Percentiles rank a stretch among this genome's conserved stretches.
These are phyloP conservation scores for Amylostereum areolatum DNA, from an alignment of 1,284 basidiomycete species.

Conservation along the genomic window DNA sequence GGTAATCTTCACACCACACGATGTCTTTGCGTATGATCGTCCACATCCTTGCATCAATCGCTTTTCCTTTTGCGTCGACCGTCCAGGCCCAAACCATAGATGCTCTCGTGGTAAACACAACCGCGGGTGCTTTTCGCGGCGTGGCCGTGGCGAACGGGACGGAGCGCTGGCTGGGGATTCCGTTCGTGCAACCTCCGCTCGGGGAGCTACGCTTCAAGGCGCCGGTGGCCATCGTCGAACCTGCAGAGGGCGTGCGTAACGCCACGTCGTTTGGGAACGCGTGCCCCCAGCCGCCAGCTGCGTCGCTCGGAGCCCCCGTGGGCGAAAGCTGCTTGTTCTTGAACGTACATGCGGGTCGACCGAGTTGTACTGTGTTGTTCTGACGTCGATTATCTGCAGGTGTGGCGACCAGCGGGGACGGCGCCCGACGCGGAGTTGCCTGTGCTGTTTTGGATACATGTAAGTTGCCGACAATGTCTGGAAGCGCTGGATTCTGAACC, in stretches of 20 bases:
- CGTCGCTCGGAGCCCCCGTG: constrained; percentile 39
- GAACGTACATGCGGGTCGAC: constrained; percentile 37
- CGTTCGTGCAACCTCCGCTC: constrained; percentile 56
- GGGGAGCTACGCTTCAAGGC: constrained; percentile 51
- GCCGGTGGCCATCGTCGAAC: constrained; percentile 43
- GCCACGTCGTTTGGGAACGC: constrained; percentile 50
- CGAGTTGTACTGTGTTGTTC: not conserved
- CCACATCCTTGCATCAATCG: no score
- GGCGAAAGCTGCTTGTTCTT: constrained; percentile 51
- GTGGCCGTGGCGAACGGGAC: constrained; percentile 32
- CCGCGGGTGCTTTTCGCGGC: constrained; percentile 43
- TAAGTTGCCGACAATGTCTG: no score
- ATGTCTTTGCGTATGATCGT: no score
- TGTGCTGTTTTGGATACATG: constrained; percentile 49
- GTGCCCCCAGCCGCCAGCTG: constrained; percentile 44
- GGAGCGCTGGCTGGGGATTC: constrained; percentile 58
- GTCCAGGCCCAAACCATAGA: no score
- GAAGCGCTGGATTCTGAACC: not conserved
- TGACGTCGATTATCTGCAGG: constrained; percentile 19
- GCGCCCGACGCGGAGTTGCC: constrained; percentile 31
- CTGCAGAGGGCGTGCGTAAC: constrained; percentile 27
- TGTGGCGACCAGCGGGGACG: constrained; percentile 36
- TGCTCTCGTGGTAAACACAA: constrained; percentile 32
- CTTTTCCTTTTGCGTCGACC: no score
- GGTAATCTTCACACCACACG: no score